These are phyloP conservation scores for Neonectria coccinea DNA, from an alignment of 2,329 filamentous ascomycete genomes.

Conservation along the genomic window DNA sequence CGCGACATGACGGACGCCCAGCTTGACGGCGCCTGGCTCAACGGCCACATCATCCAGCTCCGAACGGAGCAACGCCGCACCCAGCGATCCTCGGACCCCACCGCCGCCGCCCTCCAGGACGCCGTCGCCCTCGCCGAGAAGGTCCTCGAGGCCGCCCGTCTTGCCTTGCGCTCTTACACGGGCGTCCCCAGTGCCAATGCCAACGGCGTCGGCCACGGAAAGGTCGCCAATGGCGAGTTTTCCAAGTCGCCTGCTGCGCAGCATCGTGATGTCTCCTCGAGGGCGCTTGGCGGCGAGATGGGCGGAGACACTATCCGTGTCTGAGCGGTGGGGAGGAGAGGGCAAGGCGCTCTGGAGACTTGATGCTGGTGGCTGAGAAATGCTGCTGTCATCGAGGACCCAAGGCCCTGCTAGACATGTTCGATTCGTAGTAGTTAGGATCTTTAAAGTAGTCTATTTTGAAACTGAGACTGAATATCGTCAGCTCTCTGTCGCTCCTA, in stretches of 20 bases:
- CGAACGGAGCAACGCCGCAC: constrained; percentile 56
- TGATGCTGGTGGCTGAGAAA: constrained; percentile 22
- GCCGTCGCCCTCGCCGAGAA: constrained; percentile 61
- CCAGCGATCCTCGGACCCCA: constrained; percentile 50
- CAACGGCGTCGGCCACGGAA: constrained; percentile 27
- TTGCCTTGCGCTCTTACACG: constrained; percentile 56
- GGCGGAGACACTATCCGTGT: constrained; percentile 65
- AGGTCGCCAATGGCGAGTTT: constrained; percentile 37
- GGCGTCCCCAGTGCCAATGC: constrained; percentile 31
- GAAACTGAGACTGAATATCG: constrained; percentile 21
- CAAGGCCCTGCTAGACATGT: constrained; percentile 27
- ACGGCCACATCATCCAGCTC: constrained; percentile 69
- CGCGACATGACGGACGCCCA: constrained; percentile 66
- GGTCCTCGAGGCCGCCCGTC: constrained; percentile 58
- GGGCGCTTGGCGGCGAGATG: constrained; percentile 71
- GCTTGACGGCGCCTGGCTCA: constrained; percentile 71
- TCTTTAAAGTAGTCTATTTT: constrained; percentile 8
- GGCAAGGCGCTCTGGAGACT: constrained; percentile 15
- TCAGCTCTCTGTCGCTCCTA: constrained; percentile 4
- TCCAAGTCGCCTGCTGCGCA: constrained; percentile 40
- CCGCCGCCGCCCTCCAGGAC: constrained; percentile 56
- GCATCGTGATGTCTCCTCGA: constrained; percentile 62
- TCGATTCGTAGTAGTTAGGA: constrained; percentile 22
- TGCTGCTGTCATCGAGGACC: constrained; percentile 30
- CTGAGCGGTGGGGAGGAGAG: constrained; percentile 30